Conservation (phyloP, 164 flowering plant genomes). For the Piper longum region DNA sequence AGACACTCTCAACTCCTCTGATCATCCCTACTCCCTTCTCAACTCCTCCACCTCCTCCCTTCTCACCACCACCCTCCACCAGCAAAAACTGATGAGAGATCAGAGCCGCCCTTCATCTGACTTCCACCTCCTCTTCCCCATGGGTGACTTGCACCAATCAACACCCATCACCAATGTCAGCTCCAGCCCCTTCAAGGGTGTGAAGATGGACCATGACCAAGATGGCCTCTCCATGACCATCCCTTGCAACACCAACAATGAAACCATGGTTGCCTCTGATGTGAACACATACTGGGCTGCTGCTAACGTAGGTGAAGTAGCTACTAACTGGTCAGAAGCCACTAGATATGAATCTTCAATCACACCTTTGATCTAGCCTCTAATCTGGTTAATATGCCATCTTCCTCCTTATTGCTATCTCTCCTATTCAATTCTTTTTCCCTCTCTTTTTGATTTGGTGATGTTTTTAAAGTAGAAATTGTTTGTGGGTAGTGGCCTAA, state of each 20-base stretch:
- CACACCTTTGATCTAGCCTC: constrained; percentile 17
- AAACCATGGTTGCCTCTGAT: constrained; percentile 20
- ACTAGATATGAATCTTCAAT: constrained; percentile 18
- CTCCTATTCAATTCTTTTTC: constrained; percentile 4
- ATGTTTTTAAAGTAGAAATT: background rate
- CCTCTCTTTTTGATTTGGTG: constrained; percentile 2
- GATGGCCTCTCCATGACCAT: constrained; percentile 8
- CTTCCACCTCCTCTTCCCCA: constrained; percentile 24
- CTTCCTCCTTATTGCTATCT: constrained; percentile 2
- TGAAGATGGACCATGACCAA: constrained; percentile 26
- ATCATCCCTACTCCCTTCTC: constrained; percentile 23
- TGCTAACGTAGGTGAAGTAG: constrained; percentile 7
- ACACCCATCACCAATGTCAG: constrained; percentile 1
- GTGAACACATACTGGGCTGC: constrained; percentile 27
- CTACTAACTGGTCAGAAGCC: constrained; percentile 16
- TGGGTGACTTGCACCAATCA: constrained; percentile 22
- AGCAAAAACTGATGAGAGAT: constrained; percentile 10
- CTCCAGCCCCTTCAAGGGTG: constrained; percentile 12
- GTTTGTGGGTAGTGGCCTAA: background rate
- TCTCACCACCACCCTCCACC: constrained; percentile 26
- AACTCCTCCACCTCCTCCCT: constrained; percentile 29
- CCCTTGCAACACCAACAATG: constrained; percentile 21
- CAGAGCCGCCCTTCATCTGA: constrained; percentile 11
- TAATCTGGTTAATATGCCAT: constrained; percentile 1
- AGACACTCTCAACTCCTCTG: constrained; percentile 19